phyloP scores from a whole-genome alignment of 2,329 filamentous ascomycete genomes.

The Lecanicillium sp. region DNA sequence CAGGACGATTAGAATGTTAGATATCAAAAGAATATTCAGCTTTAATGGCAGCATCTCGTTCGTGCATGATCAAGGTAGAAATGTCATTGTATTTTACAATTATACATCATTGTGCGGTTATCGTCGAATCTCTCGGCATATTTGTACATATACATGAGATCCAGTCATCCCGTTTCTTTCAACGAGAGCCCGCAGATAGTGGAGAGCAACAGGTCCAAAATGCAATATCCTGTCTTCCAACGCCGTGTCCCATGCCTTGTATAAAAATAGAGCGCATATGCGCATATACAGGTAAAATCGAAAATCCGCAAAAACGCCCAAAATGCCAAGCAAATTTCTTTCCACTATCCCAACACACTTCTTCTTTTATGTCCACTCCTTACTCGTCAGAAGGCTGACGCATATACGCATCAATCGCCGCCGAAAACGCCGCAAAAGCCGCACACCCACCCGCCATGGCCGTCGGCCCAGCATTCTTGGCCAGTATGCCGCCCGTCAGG shows the following conservation, averaged over 20 bases:
- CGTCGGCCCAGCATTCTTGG: constrained; percentile 80
- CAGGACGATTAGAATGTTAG: too few species aligned
- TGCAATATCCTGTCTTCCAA: constrained; percentile 15
- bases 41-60: too few species aligned
- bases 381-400: constrained; percentile 61
- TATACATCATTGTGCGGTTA: too few species aligned
- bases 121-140: too few species aligned
- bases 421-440: constrained; percentile 88
- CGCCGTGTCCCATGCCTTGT: constrained; percentile 25
- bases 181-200: constrained; percentile 2
- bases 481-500: constrained; percentile 82
- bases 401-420: constrained; percentile 91
- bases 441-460: constrained; percentile 81
- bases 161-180: too few species aligned
- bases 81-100: too few species aligned
- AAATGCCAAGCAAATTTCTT: constrained; percentile 15
- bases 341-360: constrained; percentile 11
- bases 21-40: too few species aligned
- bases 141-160: too few species aligned
- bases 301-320: constrained; percentile 17
- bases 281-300: constrained; percentile 9
- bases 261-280: constrained; percentile 11
- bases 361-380: constrained; percentile 5
- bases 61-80: too few species aligned
- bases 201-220: constrained; percentile 3